Base-by-base conservation (phyloP, 768 basidiomycete genomes). In the Lactarius tabidus region DNA sequence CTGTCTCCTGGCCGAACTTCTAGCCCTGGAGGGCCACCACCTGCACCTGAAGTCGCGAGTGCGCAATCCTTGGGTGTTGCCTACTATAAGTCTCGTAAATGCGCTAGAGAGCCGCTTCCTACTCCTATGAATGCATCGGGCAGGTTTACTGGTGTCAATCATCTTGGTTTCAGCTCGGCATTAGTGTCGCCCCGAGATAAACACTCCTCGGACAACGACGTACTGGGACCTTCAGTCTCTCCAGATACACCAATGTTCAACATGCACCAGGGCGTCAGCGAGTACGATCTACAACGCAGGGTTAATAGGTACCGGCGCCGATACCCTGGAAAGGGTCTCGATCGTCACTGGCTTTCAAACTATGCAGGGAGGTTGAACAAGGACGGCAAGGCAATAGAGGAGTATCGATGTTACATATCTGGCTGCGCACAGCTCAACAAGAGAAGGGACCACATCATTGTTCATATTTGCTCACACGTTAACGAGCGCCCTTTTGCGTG, bases 391-490 rank as follows among this genome's bases (percentile, higher is more conserved):
- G 77, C 82, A 14, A 72, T 86, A 23, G 77, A 80, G 12, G 83
- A 88, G 48, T 90, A 83, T 69, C 80, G 88, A 41, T 90, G 89
- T 70, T 90, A 90, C 70, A 76, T 90, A 48, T 69, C 77, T 26
- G 88, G 85, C 9, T 90, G 89, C 72, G 74, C 77, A 31, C 88
- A 90, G 72, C 79, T 76, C 61, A 90, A 90, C 78, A 89, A 86
- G 74, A 79, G 89, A 63, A 78, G 85, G 61, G 89, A 90, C 71
- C 89, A 90, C 67, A 90, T 90, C 66, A 72, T 89, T 35, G 87
- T 88, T 41, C 89, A 90, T 65, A 81, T 90, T 36, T 87, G 88
- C 35, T 84, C 85, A 20, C 89, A 90, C 71, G 79, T 90, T 58
- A 84, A 87, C 65, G 85, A 89, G 70, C 76, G 87, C 67, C 86